Conservation (phyloP, 495 filamentous ascomycete genomes). For the Penicillium dipodomyicola region DNA sequence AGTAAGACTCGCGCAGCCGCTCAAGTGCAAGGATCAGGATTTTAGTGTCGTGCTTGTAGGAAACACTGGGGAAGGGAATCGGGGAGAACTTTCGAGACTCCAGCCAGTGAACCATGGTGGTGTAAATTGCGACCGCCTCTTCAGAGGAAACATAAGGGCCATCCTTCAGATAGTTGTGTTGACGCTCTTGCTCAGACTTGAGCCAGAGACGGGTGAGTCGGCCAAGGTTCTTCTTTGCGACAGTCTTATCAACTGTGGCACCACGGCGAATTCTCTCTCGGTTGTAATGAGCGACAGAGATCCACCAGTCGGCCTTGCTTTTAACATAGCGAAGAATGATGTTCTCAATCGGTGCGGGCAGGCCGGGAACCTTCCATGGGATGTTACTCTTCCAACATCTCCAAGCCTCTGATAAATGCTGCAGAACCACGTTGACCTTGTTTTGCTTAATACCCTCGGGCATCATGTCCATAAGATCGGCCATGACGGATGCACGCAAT, state of each 20-base stretch:
- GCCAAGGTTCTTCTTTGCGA: slow-evolving; percentile 98
- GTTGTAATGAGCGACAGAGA: slow-evolving; percentile 97
- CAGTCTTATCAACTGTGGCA: slow-evolving; percentile 97
- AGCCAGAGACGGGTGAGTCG: slow-evolving; percentile 94
- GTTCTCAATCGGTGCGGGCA: slow-evolving; percentile 96
- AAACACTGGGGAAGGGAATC: slow-evolving; percentile 98
- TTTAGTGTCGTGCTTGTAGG: slow-evolving; percentile 99
- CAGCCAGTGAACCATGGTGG: slow-evolving; percentile 98
- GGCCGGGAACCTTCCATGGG: slow-evolving; percentile 96
- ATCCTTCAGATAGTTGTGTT: slow-evolving; percentile 99
- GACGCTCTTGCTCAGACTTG: slow-evolving; percentile 96
- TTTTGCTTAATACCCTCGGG: slow-evolving; percentile 99
- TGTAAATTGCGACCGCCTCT: slow-evolving; percentile 98
- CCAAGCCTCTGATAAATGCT: slow-evolving; percentile 97
- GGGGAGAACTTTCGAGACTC: slow-evolving; percentile 98
- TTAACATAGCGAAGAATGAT: slow-evolving; percentile 98
- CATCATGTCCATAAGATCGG: slow-evolving; percentile 99
- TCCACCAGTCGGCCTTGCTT: slow-evolving; percentile 99
- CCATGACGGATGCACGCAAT: slow-evolving; percentile 96
- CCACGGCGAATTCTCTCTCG: slow-evolving; percentile 93
- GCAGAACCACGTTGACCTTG: slow-evolving; percentile 97
- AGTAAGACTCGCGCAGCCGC: slow-evolving; percentile 92
- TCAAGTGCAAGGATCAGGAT: slow-evolving; percentile 96
- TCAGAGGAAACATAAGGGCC: slow-evolving; percentile 98
- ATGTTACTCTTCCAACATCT: slow-evolving; percentile 99